Base-by-base conservation (phyloP, 1,284 basidiomycete genomes). In the Sphagnurus paluster region DNA sequence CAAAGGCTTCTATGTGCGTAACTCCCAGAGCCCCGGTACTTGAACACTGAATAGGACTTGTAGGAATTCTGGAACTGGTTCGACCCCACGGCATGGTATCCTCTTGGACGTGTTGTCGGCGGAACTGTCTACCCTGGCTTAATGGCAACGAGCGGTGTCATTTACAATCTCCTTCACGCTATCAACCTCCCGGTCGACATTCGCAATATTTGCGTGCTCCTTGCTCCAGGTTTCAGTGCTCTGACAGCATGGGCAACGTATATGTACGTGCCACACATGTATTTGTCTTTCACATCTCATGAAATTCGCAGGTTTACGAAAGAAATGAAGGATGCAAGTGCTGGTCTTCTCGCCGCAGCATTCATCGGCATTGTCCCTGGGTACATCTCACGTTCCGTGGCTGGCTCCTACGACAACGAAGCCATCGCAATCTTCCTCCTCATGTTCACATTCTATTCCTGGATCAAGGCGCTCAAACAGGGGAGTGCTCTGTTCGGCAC, bases 51-150 rank as follows among this genome's bases (percentile, higher is more conserved):
- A 17, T 33, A 48, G 50, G 53, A 29, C 54, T 38, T 60, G 56
- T 59, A 93, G 93, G 94, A 89, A 84, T 99, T 95, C 71, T 99
- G 92, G 96, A 99, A 99, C 67, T 99, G 97, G 97, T 99, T 99
- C 67, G 97, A 99, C 70, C 93, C 95, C 25, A 97, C 97, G 4
- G 95, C 95, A 59, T 96, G 93, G 97, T 99, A 99, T 64, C 97
- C 97, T 10, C 84, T 99, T 1, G 97, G 97, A 38, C 90, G 97
- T 62, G 94, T 97, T 39, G 96, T 98, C 34, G 97, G 97, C 45
- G 96, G 96, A 37, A 99, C 97, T 8, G 90, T 99, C 61, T 99
- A 98, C 66, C 97, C 97, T 2, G 97, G 93, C 56, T 75, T 98
- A 36, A 98, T 99, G 96, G 91, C 92, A 23, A 99, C 97, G 9